Evolutionary conservation across 1,284 basidiomycete species (phyloP).

Genomic region (Boletus semigastroideus): DNA sequence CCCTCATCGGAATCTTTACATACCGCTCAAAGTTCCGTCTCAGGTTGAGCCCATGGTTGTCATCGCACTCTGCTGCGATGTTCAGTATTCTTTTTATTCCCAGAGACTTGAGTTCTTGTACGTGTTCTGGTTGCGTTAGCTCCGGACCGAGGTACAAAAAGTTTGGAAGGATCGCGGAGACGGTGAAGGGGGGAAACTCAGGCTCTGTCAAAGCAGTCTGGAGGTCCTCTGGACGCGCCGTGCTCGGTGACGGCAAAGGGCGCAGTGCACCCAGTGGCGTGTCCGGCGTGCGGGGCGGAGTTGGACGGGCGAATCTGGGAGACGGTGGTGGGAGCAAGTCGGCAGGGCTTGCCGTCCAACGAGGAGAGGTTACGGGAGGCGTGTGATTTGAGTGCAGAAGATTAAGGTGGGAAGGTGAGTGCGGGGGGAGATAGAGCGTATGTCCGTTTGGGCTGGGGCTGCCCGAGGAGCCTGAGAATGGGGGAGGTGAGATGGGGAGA

Average conservation of each 20-base stretch:
- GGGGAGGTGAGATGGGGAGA: slow-evolving; percentile 50
- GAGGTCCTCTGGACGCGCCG: slow-evolving; percentile 55
- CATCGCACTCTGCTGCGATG: slow-evolving; percentile 87
- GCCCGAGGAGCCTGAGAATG: slow-evolving; percentile 5
- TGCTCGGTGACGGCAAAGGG: slow-evolving; percentile 47
- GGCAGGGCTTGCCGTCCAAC: slow-evolving; percentile 29
- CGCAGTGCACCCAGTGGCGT: slow-evolving; percentile 39
- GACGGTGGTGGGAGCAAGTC: slow-evolving; percentile 37
- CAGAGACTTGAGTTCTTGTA: slow-evolving; percentile 67
- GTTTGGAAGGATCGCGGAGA: slow-evolving; percentile 86
- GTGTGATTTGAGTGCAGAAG: slow-evolving; percentile 57
- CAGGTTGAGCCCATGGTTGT: slow-evolving; percentile 73
- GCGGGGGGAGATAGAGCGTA: slow-evolving; percentile 42
- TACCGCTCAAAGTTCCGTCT: slow-evolving; percentile 78
- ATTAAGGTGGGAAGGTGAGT: slow-evolving; percentile 62
- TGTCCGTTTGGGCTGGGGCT: slow-evolving; percentile 32
- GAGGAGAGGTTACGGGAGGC: slow-evolving; percentile 49
- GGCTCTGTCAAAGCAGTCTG: slow-evolving; percentile 56
- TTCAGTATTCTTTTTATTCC: slow-evolving; percentile 90
- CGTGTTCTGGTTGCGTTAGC: slow-evolving; percentile 71
- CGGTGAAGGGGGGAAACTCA: slow-evolving; percentile 62
- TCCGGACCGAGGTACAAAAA: slow-evolving; percentile 94
- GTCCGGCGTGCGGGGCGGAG: slow-evolving; percentile 56
- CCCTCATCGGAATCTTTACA: slow-evolving; percentile 86
- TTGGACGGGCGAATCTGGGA: slow-evolving; percentile 39